phyloP scores from a whole-genome alignment of 2,329 filamentous ascomycete genomes.

The Zarea fungicola region DNA sequence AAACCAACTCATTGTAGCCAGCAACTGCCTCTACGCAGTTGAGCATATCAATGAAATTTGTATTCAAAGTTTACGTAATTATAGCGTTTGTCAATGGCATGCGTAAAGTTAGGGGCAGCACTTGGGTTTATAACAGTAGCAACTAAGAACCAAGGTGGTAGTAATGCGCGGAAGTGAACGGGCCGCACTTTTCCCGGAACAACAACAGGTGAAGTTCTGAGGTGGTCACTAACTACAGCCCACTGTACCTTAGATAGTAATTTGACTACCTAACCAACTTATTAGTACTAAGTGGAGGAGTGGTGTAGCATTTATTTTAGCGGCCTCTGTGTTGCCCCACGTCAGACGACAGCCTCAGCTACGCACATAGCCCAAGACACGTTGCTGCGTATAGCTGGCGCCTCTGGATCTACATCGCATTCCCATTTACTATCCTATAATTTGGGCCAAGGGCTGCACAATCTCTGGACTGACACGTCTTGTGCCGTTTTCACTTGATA shows the following conservation, averaged over 20 bases:
- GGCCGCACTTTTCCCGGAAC: conserved; percentile 13
- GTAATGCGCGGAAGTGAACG: too few relatives aligned
- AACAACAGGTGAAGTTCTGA: too few relatives aligned
- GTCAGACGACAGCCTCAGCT: conserved; percentile 1
- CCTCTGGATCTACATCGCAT: neutral
- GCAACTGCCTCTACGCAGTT: too few relatives aligned
- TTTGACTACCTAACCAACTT: too few relatives aligned
- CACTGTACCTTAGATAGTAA: too few relatives aligned
- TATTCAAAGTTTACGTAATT: too few relatives aligned
- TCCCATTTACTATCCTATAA: neutral
- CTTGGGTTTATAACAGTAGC: neutral
- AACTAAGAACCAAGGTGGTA: too few relatives aligned
- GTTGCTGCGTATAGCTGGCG: conserved; percentile 9
- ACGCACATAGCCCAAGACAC: conserved; percentile 8
- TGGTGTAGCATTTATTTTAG: neutral
- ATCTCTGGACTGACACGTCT: neutral
- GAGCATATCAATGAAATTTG: too few relatives aligned
- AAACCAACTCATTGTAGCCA: too few relatives aligned
- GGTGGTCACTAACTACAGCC: too few relatives aligned
- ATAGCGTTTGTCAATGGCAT: too few relatives aligned
- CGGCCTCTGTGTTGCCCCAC: conserved; percentile 12
- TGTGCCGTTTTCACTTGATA: neutral
- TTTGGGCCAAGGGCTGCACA: neutral
- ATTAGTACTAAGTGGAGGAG: neutral
- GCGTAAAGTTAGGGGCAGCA: too few relatives aligned